Conservation (phyloP, 257 asterid genomes). For the Solanum rostratum region DNA sequence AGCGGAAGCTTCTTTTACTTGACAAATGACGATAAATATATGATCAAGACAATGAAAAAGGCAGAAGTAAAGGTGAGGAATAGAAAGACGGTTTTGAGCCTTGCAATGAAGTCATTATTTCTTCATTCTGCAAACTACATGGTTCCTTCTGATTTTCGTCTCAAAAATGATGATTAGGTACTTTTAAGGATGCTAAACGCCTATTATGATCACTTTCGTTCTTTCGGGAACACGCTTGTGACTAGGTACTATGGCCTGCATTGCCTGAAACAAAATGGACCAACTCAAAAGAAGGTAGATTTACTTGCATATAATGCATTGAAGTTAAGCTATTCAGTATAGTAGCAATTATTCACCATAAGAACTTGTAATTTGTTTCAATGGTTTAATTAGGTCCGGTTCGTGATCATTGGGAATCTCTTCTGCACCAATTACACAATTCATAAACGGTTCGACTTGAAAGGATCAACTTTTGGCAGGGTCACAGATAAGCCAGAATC, state of each 20-base stretch:
- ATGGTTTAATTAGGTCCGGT: conserved; percentile 6
- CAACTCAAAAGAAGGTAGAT: conserved; percentile 40
- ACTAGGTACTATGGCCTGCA: conserved; percentile 66
- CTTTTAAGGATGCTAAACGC: conserved; percentile 64
- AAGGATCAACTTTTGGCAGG: conserved; percentile 21
- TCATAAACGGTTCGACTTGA: conserved; percentile 15
- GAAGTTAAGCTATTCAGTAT: not conserved
- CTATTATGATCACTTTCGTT: conserved; percentile 44
- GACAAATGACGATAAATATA: conserved; percentile 91
- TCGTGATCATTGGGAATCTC: conserved; percentile 18
- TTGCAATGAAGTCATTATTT: not conserved
- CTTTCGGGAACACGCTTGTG: conserved; percentile 50
- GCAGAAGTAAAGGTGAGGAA: conserved; percentile 74
- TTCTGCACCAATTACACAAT: conserved; percentile 12
- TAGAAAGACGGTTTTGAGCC: not conserved
- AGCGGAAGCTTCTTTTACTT: conserved; percentile 94
- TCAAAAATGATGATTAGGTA: conserved; percentile 30
- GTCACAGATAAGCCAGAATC: conserved; percentile 12
- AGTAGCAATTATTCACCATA: not conserved
- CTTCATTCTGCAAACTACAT: not conserved
- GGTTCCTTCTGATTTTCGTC: not conserved
- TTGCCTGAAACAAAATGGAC: conserved; percentile 59
- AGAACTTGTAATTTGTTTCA: not conserved
- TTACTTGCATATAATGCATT: not conserved
- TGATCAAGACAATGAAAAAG: conserved; percentile 96